Base-by-base conservation (phyloP, 345 rosid genomes). In the Toxicodendron radicans region DNA sequence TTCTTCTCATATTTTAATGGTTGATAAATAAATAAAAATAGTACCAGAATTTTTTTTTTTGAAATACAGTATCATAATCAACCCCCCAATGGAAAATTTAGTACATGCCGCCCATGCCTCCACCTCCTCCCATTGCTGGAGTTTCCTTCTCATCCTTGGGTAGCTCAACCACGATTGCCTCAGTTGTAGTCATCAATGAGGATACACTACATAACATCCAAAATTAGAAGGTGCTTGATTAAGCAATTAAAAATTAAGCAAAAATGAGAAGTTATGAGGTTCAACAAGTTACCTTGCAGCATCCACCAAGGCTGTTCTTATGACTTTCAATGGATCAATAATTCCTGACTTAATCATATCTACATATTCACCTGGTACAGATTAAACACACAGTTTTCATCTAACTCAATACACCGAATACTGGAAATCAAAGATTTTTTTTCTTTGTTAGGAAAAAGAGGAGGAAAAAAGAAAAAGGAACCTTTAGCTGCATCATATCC, bases 291-390 rank as follows among this genome's bases (percentile, higher is more conserved):
- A 86, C 93, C 92, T 88, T 20, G 90, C 86, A 5, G 92, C 90
- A 80, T 90, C 86, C 45, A 86, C 88, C 83, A 90, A 76, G 18
- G 92, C 92, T 32, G 92, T 89, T 74, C 89, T 85, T 49, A 90
- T 85, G 45, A 88, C 92, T 80, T 90, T 90, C 75, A 90, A 56
- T 4, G 94, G 92, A 68, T 88, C 92, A 11, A 88, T 85, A 30
- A 86, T 90, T 58, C 89, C 92, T 0, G 90, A 76, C 61, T 85
- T 82, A 35, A 88, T 81, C 90, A 88, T 88, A 75, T 86, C 90
- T 10, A 88, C 87, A 35, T 88, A 88, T 58, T 85, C 89, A 80
- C 88, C 92, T 90, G 85, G 72, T 18, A 68, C 1, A 33, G 11
- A 17, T 5, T 7, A 7, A 66, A 1, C 4, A 24, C 10, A 43